Base-by-base conservation (phyloP, 1,284 basidiomycete genomes). In the Cystobasidiaceae sp. region DNA sequence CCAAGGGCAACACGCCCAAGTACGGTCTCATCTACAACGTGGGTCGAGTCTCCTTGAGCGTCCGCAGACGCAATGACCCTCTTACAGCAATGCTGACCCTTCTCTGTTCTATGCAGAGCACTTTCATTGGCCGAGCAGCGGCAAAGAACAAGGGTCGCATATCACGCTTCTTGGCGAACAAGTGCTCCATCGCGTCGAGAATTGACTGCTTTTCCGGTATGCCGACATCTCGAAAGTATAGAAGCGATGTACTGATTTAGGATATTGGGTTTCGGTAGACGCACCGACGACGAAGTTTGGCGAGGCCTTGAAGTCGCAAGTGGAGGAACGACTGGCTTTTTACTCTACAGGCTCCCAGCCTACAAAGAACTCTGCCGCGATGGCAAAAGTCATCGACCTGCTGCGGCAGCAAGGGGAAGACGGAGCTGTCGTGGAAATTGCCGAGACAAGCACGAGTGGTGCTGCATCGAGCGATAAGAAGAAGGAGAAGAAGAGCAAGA, bases 1-100 rank as follows among this genome's bases (percentile, higher is more conserved):
- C 96, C 66, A 98, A 97, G 79, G 93, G 97, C 75, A 93, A 97
- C 80, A 97, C 94, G 66, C 94, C 93, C 52, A 98, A 98, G 79
- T 97, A 97, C 75, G 93, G 93, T 73, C 82, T 97, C 54, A 96
- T 97, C 74, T 97, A 94, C 80, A 93, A 97, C 80, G 90, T 92
- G 70, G 50, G 75, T 65, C 37, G 76, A 37, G 9, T 4, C 6
- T 17, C 4, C 6, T n/a, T 6, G n/a, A 57, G 4, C 13, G 7
- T 34, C 13, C 8, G 6, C 19, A 34, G 7, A 54, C 21, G 19
- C 6, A 17, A 8, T n/a, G 9, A 25, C 15, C 13, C 54, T 6
- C 25, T n/a, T 25, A 6, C n/a, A 7, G 17, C 19, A 19, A 21
- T n/a, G 45, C 30, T 19, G 17, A 27, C 11, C 25, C 45, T 2